phyloP scores from a whole-genome alignment of 2,329 filamentous ascomycete genomes.

The Periglandula ipomoeae region DNA sequence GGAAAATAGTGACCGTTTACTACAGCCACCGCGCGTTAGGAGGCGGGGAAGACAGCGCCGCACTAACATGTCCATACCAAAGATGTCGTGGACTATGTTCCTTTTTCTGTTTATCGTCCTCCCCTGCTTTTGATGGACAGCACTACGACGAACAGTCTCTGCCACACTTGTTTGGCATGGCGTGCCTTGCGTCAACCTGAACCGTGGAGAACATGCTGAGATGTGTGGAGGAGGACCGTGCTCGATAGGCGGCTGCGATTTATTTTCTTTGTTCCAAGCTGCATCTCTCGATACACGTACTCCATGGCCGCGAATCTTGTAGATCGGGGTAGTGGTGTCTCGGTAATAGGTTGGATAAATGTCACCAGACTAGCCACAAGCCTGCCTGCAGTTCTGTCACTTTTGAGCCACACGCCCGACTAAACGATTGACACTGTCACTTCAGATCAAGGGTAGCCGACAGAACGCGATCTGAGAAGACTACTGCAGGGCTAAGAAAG shows the following conservation, averaged over 20 bases:
- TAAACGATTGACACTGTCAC: neutral
- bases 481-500: neutral
- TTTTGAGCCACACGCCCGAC: neutral
- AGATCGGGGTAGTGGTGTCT: neutral
- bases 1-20: neutral
- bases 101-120: neutral
- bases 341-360: neutral
- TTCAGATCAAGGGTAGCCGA: neutral
- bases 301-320: too few relatives aligned
- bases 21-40: neutral
- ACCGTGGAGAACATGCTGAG: neutral
- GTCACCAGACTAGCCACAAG: neutral
- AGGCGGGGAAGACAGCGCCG: neutral
- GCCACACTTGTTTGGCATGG: neutral
- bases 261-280: slow-evolving; percentile 1
- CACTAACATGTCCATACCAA: neutral
- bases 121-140: neutral
- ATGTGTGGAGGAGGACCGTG: slow-evolving; percentile 4
- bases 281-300: neutral
- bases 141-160: neutral
- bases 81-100: neutral
- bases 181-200: slow-evolving; percentile 3
- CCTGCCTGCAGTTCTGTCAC: neutral
- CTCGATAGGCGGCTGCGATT: neutral
- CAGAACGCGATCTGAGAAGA: neutral